phyloP scores from a whole-genome alignment of 2,329 filamentous ascomycete species.

The Fusarium continuum region DNA sequence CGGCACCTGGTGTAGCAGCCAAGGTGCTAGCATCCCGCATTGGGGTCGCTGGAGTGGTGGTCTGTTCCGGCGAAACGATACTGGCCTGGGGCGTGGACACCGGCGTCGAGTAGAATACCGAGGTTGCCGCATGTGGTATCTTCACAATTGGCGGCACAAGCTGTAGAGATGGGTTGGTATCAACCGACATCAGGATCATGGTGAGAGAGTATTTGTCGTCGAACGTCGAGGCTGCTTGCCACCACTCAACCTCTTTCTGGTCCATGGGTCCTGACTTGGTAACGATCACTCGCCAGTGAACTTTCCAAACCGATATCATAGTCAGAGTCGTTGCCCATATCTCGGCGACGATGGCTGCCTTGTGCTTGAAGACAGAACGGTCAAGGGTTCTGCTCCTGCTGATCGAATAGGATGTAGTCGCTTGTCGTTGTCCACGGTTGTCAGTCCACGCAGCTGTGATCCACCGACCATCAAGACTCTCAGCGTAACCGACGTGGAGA shows the following conservation, averaged over 20 bases:
- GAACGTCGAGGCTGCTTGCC: conserved; percentile 61
- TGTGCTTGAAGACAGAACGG: conserved; percentile 58
- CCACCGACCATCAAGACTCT: conserved; percentile 81
- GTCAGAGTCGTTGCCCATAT: conserved; percentile 82
- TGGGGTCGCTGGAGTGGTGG: conserved; percentile 60
- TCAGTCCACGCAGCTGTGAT: conserved; percentile 84
- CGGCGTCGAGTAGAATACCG: conserved; percentile 67
- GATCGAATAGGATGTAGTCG: conserved; percentile 77
- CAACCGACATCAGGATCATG: conserved; percentile 70
- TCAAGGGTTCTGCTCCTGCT: conserved; percentile 62
- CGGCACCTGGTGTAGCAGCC: conserved; percentile 58
- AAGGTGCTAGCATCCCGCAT: conserved; percentile 51
- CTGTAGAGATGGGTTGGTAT: conserved; percentile 71
- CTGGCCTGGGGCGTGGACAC: conserved; percentile 72
- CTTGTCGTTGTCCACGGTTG: conserved; percentile 76
- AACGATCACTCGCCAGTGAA: conserved; percentile 81
- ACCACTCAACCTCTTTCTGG: conserved; percentile 69
- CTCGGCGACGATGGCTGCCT: conserved; percentile 71
- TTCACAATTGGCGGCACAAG: conserved; percentile 65
- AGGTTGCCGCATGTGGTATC: conserved; percentile 55
- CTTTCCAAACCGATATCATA: conserved; percentile 74
- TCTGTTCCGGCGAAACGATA: conserved; percentile 69
- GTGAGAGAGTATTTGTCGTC: conserved; percentile 62
- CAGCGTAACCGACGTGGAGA: conserved; percentile 81
- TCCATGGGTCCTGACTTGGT: conserved; percentile 76